Evolutionary conservation across 768 basidiomycete genomes (phyloP).

Genomic region (Paxillus rubicundulus): DNA sequence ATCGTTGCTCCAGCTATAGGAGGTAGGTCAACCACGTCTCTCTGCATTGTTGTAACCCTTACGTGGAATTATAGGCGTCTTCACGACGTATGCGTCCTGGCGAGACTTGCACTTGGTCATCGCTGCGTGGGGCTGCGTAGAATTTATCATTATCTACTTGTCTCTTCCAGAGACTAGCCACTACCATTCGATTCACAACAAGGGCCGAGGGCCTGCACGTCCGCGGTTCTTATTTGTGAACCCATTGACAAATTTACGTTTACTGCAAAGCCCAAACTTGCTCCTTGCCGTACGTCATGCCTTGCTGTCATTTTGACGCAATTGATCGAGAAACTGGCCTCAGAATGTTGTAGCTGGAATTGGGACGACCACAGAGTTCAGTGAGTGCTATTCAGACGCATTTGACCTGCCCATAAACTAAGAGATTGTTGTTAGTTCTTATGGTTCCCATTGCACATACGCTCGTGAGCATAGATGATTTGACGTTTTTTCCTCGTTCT

Average conservation of each 20-base stretch:
- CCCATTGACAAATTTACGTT: conserved; percentile 28
- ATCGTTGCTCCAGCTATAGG: conserved; percentile 55
- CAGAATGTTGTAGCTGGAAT: conserved; percentile 39
- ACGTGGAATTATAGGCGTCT: conserved; percentile 32
- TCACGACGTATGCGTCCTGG: conserved; percentile 59
- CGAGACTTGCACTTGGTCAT: conserved; percentile 49
- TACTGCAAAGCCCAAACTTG: conserved; percentile 31
- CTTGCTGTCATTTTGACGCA: conserved; percentile 23
- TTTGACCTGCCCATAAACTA: neutral
- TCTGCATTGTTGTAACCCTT: neutral
- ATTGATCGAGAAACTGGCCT: conserved; percentile 31
- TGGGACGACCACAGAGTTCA: conserved; percentile 18
- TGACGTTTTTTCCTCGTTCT: neutral
- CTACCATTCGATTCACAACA: conserved; percentile 30
- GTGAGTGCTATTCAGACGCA: conserved; percentile 26
- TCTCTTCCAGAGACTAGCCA: conserved; percentile 61
- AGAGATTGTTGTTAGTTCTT: conserved; percentile 26
- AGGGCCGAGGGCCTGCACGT: conserved; percentile 21
- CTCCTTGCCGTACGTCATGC: conserved; percentile 22
- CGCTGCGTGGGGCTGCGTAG: conserved; percentile 36
- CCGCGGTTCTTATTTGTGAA: conserved; percentile 39
- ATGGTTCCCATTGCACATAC: conserved; percentile 59
- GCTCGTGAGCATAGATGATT: conserved; percentile 40
- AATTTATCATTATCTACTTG: conserved; percentile 37
- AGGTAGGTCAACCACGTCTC: conserved; percentile 30